phyloP scores from a whole-genome alignment of 805 yeast species.

The Jamesozyma gamospora region DNA sequence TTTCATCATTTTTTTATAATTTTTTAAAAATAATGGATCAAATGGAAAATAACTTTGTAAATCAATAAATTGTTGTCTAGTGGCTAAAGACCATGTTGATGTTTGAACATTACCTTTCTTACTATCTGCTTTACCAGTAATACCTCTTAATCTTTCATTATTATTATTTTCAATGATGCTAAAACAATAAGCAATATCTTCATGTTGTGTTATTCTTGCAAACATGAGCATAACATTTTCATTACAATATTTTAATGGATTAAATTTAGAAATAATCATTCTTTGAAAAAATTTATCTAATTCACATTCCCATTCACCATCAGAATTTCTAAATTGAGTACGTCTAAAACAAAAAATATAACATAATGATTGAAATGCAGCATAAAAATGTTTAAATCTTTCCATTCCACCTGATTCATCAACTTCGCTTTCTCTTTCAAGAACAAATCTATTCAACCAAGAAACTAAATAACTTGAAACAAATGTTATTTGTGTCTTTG shows the following conservation, averaged over 20 bases:
- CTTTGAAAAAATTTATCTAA: conserved; percentile 82
- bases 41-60: conserved; percentile 94
- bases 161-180: conserved; percentile 87
- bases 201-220: conserved; percentile 84
- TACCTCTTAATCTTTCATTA: conserved; percentile 36
- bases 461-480: conserved; percentile 73
- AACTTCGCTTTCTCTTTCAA: conserved; percentile 79
- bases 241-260: conserved; percentile 87
- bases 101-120: conserved; percentile 15
- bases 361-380: conserved; percentile 80
- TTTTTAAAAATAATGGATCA: conserved; percentile 75
- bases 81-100: conserved; percentile 35
- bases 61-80: conserved; percentile 75
- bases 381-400: conserved; percentile 78
- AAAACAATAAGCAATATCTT: conserved; percentile 86
- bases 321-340: conserved; percentile 39
- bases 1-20: conserved; percentile 44
- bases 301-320: conserved; percentile 61
- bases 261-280: conserved; percentile 76
- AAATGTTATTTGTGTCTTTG: conserved; percentile 64
- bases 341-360: conserved; percentile 90
- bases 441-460: conserved; percentile 75
- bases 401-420: conserved; percentile 69
- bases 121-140: conserved; percentile 27
- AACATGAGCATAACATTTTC: conserved; percentile 89